Evolutionary conservation across 1,284 basidiomycete species (phyloP).

Genomic region (Tilletia setariae): DNA sequence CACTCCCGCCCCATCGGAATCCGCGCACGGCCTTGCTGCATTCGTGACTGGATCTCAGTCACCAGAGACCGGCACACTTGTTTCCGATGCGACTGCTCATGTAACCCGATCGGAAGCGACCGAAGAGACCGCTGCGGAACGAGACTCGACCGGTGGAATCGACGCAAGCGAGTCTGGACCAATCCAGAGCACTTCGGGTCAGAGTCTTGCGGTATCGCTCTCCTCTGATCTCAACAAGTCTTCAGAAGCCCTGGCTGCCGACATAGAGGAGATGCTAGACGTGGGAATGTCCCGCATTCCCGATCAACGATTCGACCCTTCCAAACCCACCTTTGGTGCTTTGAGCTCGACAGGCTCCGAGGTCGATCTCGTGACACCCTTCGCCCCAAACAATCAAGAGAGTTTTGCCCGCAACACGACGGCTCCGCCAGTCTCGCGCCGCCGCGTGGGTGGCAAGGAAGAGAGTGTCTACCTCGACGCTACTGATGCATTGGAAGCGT

Average conservation of each 20-base stretch:
- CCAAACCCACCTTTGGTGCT: background rate
- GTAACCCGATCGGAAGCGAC: background rate
- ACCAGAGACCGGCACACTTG: background rate
- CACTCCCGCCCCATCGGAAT: background rate
- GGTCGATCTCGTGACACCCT: background rate
- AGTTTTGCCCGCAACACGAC: background rate
- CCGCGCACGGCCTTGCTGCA: background rate
- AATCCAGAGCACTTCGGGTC: too few species aligned
- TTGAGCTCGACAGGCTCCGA: background rate
- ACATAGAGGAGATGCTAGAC: conserved; percentile 15
- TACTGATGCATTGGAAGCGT: conserved; percentile 6
- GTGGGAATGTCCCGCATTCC: background rate
- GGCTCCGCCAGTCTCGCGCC: background rate
- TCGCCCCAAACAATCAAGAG: background rate
- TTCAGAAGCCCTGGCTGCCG: conserved; percentile 5
- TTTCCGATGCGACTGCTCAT: background rate
- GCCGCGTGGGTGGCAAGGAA: conserved; percentile 14
- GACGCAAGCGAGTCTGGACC: background rate
- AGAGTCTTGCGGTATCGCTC: background rate
- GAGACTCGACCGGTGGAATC: background rate
- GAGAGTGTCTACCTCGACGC: conserved; percentile 17
- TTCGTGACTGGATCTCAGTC: background rate
- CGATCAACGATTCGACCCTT: background rate
- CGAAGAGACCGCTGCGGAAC: background rate
- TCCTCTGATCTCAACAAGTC: conserved; percentile 8